Evolutionary conservation across 495 filamentous ascomycete species (phyloP), one percentile per base, ranked within the genome.

Genomic region (Bacidia gigantensis): DNA sequence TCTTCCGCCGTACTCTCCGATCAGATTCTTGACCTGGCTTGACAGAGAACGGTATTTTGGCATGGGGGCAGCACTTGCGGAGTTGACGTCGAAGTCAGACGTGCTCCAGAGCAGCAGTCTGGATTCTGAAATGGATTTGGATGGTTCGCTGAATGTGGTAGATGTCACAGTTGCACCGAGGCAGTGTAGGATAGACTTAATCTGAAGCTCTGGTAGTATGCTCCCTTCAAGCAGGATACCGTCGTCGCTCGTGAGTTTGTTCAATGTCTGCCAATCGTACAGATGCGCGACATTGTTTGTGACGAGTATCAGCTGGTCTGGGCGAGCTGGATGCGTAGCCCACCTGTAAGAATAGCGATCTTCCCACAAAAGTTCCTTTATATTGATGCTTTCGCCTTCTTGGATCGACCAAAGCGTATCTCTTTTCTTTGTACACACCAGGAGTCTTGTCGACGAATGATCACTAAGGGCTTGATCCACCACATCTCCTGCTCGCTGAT

Each of bases 241-340:
- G 26, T 49, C 44, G 1, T 3, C 46, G 11, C 22, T 32, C 10
- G 35, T 50, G 21, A 57, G 21, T 32, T 26, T 38, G 21, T 11
- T 20, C 35, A 60, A 47, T 1, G 55, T 40, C 26, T 54, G 50
- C 57, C 57, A 60, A n/a, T 58, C 32, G 38, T 60, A 60, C 21
- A 60, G 3, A 45, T 57, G 46, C 3, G 51, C 57, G 2, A 45
- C 23, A 40, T 53, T 47, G 12, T 49, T 40, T 17, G 23, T 32
- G 17, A 60, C 49, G 29, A 60, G 42, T 23, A 60, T 50, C 14
- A 60, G 21, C 3, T 60, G 50, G 11, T 51, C 38, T 17, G 25
- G 23, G 9, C 39, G 26, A 1, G 21, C 17, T 2, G 55, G 55
- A 35, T 57, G 55, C 14, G 11, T 58, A 3, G 7, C 32, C 56